Base-by-base conservation (phyloP, 164 flowering plant species). In the Kalanchoe fedtschenkoi region DNA sequence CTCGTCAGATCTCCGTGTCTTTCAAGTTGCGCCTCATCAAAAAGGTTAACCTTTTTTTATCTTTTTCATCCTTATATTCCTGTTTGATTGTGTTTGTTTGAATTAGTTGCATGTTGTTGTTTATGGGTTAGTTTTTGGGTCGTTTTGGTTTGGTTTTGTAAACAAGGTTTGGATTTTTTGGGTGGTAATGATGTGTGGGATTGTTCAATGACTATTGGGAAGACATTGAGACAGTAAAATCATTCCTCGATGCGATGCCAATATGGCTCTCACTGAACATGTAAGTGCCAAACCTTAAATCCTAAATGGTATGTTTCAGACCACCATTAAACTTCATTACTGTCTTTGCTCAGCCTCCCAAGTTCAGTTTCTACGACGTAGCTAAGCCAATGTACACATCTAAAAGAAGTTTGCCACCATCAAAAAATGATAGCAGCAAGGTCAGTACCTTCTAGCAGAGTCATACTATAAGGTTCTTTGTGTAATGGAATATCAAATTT, bases 131-230 rank as follows among this genome's bases (percentile, higher is more conserved):
- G n/a, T n/a, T n/a, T n/a, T n/a, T n/a, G n/a, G n/a, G n/a, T n/a
- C n/a, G n/a, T n/a, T n/a, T n/a, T n/a, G n/a, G n/a, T n/a, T n/a
- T n/a, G n/a, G n/a, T n/a, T n/a, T n/a, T n/a, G n/a, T n/a, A n/a
- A n/a, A n/a, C n/a, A n/a, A n/a, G n/a, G n/a, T n/a, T n/a, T n/a
- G n/a, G n/a, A n/a, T n/a, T n/a, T n/a, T n/a, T n/a, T n/a, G n/a
- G n/a, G n/a, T n/a, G n/a, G n/a, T n/a, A n/a, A n/a, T n/a, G n/a
- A n/a, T n/a, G n/a, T n/a, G n/a, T n/a, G n/a, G n/a, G n/a, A n/a
- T 77, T 90, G 38, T 93, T 93, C 66, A 88, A 90, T 69, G 96
- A 88, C 66, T 93, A 93, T 60, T 93, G 98, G 98, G 97, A 93
- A 75, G 97, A 93, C 71, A 93, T 93, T 74, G 97, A 97, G n/a